Conservation (phyloP, 1,139 yeast species). For the Geotrichum australiense region DNA sequence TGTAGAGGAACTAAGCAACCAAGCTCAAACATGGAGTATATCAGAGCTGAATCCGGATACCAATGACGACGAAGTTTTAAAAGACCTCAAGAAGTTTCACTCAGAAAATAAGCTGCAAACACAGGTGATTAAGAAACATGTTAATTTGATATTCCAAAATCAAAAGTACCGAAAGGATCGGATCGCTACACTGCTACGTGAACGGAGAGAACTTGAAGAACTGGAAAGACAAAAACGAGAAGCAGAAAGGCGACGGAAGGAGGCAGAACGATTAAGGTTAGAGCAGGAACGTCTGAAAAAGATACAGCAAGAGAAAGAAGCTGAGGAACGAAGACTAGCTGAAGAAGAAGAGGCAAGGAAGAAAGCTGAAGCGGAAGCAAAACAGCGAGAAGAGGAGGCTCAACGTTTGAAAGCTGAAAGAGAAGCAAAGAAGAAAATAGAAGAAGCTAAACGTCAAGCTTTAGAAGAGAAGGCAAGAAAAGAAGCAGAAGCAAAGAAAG, state of each 20-base stretch:
- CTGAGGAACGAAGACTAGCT: conserved; percentile 19
- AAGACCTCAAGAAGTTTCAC: background rate
- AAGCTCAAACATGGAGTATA: too few relatives aligned
- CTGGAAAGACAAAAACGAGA: conserved; percentile 23
- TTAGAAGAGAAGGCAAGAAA: conserved; percentile 11
- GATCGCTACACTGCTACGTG: conserved; percentile 23
- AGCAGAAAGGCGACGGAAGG: conserved; percentile 22
- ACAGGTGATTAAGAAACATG: background rate
- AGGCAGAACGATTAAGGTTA: conserved; percentile 19
- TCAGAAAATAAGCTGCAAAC: background rate
- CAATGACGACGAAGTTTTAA: too few relatives aligned
- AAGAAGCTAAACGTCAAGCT: conserved; percentile 14
- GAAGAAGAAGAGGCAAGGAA: too few relatives aligned
- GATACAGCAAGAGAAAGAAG: conserved; percentile 21
- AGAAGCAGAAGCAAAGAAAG: conserved; percentile 15
- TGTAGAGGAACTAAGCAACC: too few relatives aligned
- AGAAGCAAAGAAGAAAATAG: conserved; percentile 19
- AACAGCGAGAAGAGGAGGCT: conserved; percentile 17
- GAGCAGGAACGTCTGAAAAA: conserved; percentile 21
- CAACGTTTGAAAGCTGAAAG: conserved; percentile 11
- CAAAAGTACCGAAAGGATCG: conserved; percentile 21
- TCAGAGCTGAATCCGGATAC: too few relatives aligned
- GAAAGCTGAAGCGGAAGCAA: conserved; percentile 18
- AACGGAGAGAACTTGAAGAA: conserved; percentile 21
- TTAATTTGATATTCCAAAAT: background rate